Percentiles rank a stretch among this genome's conserved stretches.
Evolutionary conservation across 352 stramenopile species (phyloP).

Genomic region (Ochromonadaceae sp.): DNA sequence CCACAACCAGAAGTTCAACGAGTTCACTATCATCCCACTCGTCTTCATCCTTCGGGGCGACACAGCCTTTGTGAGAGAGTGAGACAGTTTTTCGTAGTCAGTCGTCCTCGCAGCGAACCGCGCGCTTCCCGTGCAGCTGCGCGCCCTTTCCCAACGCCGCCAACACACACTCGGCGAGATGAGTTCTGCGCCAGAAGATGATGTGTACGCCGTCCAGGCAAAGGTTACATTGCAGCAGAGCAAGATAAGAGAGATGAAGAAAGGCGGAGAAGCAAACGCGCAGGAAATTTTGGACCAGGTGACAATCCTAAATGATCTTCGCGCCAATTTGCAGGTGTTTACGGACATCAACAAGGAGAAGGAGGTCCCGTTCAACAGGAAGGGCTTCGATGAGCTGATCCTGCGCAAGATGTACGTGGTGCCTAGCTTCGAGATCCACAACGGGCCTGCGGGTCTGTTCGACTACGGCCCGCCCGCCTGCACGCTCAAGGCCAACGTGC

Average conservation of each 20-base stretch:
- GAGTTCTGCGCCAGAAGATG: conserved; percentile 34
- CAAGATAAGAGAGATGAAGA: conserved; percentile 88
- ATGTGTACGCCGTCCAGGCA: conserved; percentile 78
- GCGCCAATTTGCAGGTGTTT: conserved; percentile 56
- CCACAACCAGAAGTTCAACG: no score
- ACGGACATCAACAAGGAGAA: conserved; percentile 26
- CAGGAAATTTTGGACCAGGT: conserved; percentile 72
- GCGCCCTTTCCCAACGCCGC: neutral
- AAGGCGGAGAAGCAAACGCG: conserved; percentile 59
- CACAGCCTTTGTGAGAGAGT: neutral
- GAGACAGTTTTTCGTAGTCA: neutral
- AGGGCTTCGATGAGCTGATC: conserved; percentile 88
- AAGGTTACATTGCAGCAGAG: conserved; percentile 84
- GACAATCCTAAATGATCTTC: conserved; percentile 76
- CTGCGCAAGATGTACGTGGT: conserved; percentile 98
- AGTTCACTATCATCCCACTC: neutral
- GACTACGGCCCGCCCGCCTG: conserved; percentile 90
- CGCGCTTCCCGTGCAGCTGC: neutral
- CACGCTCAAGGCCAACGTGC: conserved; percentile 87
- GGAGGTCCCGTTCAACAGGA: conserved; percentile 38
- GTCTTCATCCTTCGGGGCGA: neutral
- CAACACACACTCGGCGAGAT: conserved; percentile 2
- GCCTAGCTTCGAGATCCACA: conserved; percentile 97
- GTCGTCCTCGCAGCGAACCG: neutral
- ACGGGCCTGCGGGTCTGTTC: conserved; percentile 92